Evolutionary conservation across 495 filamentous ascomycete species (phyloP), one percentile per base, ranked within the genome.

Genomic region (Pseudomonodictys pantanalensis): DNA sequence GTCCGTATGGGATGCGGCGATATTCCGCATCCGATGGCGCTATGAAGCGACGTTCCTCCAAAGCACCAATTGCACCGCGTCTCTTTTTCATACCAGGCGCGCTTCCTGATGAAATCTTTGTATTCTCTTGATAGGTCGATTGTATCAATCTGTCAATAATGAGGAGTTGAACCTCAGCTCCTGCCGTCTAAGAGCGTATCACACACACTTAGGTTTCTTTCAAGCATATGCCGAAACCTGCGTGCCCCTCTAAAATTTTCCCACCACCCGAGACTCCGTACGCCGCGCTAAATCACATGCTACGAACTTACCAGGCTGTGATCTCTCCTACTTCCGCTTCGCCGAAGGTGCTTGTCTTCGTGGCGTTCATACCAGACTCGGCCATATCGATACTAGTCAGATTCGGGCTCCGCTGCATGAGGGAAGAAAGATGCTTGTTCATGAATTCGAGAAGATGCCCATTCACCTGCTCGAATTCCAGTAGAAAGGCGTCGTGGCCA

Each of bases 401-500:
- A 11, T 79, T 78, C 5, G 76, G 80, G 24, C 82, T 76, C 60
- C 79, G 79, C 29, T 76, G 73, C 89, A 96, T 96, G 52, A 97
- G 88, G 62, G 95, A 87, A 3, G 91, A 90, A 47, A 97, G 72
- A 7, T 86, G 83, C 66, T 93, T 84, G 41, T 83, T 77, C 75
- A 98, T 78, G 66, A 98, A 98, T 22, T 84, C 83, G 6, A 97
- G 68, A 41, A 96, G 88, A 70, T 95, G 86, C 23, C 73, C 75
- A 71, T 98, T 98, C 56, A 97, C 93, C 76, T 97, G 92, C 75
- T 96, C 88, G 66, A 98, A 98, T 71, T 97, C 91, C 50, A 98
- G 76, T 61, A 98, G 75, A 72, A 98, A 98, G 0, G 93, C 93
- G 71, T 98, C 93, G 64, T 98, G 93, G 8, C 93, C 93, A 70